Conservation (phyloP, 768 basidiomycete species). For the Termitomyces sp. region DNA sequence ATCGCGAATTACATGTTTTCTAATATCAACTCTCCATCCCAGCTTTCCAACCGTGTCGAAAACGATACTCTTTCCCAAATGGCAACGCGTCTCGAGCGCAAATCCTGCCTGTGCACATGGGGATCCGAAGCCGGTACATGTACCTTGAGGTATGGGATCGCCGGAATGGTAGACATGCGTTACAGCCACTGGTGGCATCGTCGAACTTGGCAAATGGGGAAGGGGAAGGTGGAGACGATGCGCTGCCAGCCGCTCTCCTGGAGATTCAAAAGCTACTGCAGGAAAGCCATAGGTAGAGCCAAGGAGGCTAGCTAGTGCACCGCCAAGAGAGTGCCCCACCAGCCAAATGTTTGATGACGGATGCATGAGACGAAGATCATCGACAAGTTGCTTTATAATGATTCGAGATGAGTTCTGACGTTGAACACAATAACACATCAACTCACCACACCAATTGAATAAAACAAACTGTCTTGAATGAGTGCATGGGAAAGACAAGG, state of each 20-base stretch:
- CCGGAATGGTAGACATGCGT: slow-evolving; percentile 88
- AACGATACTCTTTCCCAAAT: slow-evolving; percentile 80
- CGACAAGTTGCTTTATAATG: slow-evolving; percentile 65
- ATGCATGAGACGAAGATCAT: slow-evolving; percentile 80
- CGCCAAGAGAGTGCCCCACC: slow-evolving; percentile 87
- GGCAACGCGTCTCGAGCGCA: slow-evolving; percentile 83
- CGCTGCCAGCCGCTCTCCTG: slow-evolving; percentile 70
- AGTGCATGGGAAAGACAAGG: slow-evolving; percentile 81
- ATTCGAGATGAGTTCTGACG: neutral
- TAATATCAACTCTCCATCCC: slow-evolving; percentile 76
- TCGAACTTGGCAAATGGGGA: slow-evolving; percentile 36
- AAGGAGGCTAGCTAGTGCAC: slow-evolving; percentile 81
- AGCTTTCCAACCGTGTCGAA: slow-evolving; percentile 84
- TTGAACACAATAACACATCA: neutral
- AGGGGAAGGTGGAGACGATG: slow-evolving; percentile 81
- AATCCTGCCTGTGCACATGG: slow-evolving; percentile 81
- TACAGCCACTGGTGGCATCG: slow-evolving; percentile 33
- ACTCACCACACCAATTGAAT: slow-evolving; percentile 79
- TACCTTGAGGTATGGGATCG: slow-evolving; percentile 88
- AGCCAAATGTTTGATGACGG: slow-evolving; percentile 87
- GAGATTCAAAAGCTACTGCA: slow-evolving; percentile 86
- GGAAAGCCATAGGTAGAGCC: slow-evolving; percentile 89
- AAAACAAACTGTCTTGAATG: slow-evolving; percentile 87
- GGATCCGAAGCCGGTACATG: slow-evolving; percentile 71
- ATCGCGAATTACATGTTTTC: slow-evolving; percentile 68